phyloP scores from a whole-genome alignment of 495 filamentous ascomycete genomes.

The Aspergillus homomorphus region DNA sequence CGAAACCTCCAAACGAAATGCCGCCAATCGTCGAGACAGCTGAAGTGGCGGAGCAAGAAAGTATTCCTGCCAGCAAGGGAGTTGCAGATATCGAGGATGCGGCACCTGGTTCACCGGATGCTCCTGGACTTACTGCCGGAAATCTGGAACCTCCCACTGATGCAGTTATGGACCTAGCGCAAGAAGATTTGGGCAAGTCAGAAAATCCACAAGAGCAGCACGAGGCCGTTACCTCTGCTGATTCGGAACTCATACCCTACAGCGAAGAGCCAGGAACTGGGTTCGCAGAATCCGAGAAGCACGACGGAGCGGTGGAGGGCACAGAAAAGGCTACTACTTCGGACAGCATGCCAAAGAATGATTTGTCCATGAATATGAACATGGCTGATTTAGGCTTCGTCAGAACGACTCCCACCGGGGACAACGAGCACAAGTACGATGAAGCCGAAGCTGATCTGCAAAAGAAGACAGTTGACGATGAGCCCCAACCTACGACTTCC shows the following conservation, averaged over 20 bases:
- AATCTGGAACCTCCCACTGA: not conserved
- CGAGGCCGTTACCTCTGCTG: conserved; percentile 2
- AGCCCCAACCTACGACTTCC: conserved; percentile 7
- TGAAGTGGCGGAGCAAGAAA: not conserved
- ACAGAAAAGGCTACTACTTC: not conserved
- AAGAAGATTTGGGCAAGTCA: not conserved
- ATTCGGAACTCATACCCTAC: not conserved
- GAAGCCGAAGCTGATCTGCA: not conserved
- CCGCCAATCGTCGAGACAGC: not conserved
- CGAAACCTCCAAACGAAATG: not conserved
- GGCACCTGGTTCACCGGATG: conserved; percentile 5
- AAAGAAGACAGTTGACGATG: conserved; percentile 9
- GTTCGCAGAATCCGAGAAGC: not conserved
- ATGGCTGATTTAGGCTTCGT: not conserved
- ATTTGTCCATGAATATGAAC: not conserved
- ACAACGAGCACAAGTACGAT: conserved; percentile 10
- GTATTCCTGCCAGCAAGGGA: not conserved
- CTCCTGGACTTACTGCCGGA: not conserved
- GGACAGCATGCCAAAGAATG: not conserved
- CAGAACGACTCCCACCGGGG: conserved; percentile 4
- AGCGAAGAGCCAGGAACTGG: conserved; percentile 8
- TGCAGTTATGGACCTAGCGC: not conserved
- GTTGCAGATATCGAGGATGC: not conserved
- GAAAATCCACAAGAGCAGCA: conserved; percentile 3
- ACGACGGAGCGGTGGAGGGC: not conserved